Evolutionary conservation across 139 green algal genomes (phyloP).

Genomic region (Picochlorum sp.): DNA sequence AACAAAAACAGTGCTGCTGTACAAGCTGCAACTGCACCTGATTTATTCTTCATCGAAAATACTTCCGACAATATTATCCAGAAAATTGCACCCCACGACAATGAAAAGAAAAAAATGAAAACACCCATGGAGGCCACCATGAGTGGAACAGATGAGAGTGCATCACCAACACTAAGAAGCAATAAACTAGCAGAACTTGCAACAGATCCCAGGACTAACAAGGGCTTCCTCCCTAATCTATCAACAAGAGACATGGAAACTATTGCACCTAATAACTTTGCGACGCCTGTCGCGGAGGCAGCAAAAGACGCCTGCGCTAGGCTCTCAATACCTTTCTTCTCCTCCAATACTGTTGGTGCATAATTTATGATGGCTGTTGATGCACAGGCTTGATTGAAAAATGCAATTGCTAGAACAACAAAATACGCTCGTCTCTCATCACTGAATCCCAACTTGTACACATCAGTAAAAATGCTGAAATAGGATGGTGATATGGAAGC

Average conservation of each 20-base stretch:
- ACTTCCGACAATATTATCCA: constrained; percentile 73
- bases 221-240: constrained; percentile 49
- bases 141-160: constrained; percentile 9
- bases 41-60: constrained; percentile 63
- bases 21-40: constrained; percentile 39
- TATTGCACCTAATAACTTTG: constrained; percentile 56
- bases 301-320: constrained; percentile 34
- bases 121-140: constrained; percentile 53
- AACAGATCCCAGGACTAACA: constrained; percentile 59
- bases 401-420: constrained; percentile 53
- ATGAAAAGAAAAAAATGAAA: constrained; percentile 69
- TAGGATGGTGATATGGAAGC: neutral
- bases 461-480: neutral
- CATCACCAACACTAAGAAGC: constrained; percentile 26
- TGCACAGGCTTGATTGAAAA: constrained; percentile 67
- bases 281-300: constrained; percentile 34
- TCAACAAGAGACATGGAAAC: constrained; percentile 53
- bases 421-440: constrained; percentile 31
- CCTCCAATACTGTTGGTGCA: constrained; percentile 42
- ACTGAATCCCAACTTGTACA: neutral
- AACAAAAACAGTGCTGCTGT: constrained; percentile 59
- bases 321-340: constrained; percentile 27
- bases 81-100: constrained; percentile 59
- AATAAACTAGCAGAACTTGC: constrained; percentile 26
- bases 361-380: constrained; percentile 80